A percentile compares a stretch with the other conserved stretches of the same genome.
These are phyloP conservation scores for Plasmodium gaboni DNA, from an alignment of 169 alveolate species.

Conservation along the genomic window DNA sequence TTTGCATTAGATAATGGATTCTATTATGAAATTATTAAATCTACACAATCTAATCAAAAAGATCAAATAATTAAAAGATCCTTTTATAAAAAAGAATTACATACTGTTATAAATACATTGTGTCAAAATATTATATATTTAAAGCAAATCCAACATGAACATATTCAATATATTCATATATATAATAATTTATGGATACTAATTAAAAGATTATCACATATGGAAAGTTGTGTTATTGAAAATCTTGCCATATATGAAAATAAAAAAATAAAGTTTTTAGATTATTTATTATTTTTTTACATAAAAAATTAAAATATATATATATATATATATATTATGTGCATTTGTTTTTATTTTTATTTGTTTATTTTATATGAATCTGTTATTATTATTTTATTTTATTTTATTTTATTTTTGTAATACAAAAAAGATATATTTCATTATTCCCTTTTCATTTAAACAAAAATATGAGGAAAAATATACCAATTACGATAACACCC, in stretches of 20 bases:
- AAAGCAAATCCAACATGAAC: not conserved
- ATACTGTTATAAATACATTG: not conserved
- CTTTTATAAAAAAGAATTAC: constrained; percentile 20
- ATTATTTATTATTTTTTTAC: constrained; percentile 48
- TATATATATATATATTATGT: not conserved
- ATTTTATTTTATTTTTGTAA: too few species aligned
- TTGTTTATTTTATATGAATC: too few species aligned
- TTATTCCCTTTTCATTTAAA: constrained; percentile 18
- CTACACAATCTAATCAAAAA: not conserved
- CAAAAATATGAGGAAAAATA: constrained; percentile 53
- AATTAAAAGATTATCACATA: constrained; percentile 18
- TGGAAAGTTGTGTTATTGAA: constrained; percentile 28
- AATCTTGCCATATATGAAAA: constrained; percentile 10
- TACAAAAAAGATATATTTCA: too few species aligned
- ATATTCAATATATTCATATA: constrained; percentile 4
- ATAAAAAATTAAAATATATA: constrained; percentile 6
- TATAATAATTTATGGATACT: constrained; percentile 35
- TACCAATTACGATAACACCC: constrained; percentile 41
- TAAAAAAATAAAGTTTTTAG: constrained; percentile 2
- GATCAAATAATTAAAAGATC: constrained; percentile 24
- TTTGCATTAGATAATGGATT: constrained; percentile 59
- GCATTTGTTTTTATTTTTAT: too few species aligned
- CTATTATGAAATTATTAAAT: constrained; percentile 24
- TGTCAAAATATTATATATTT: constrained; percentile 41
- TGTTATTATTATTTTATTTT: too few species aligned